Base-by-base conservation (phyloP, 352 stramenopile genomes). In the Thalassiosira livingstoniorum region DNA sequence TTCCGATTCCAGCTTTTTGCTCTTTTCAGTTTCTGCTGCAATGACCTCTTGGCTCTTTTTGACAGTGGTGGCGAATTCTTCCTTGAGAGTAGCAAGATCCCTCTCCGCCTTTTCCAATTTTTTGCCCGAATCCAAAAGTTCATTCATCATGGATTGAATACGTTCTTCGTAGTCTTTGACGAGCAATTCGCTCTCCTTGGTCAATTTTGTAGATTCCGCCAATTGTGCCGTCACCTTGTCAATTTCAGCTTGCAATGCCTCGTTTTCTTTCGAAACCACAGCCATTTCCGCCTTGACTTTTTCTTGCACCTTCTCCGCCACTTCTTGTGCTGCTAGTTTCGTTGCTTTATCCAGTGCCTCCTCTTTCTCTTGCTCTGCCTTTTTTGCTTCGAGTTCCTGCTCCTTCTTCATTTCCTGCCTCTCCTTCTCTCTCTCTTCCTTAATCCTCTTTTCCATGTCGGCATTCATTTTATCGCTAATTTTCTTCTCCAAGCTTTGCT, bases 91-190 rank as follows among this genome's bases (percentile, higher is more conserved):
- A 2, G 47, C n/a, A 1, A 81, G 60, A 27, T 86, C 68, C 7
- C 75, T 57, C 63, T 81, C 72, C 2, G 43, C 45, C 2, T 39
- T 51, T 29, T 66, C 15, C 7, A 77, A 57, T 47, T 51, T 64
- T 0, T 74, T 72, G 0, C 51, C 70, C 0, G 75, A 82, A 65
- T 82, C 35, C 43, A 63, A 45, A 0, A 88, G 60, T 34, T 74
- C 39, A 45, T 62, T 72, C 39, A 73, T 54, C 35, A 85, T 82
- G 18, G 35, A 78, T 2, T 82, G 34, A 1, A 88, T 66, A 15
- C 53, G 35, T 11, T 73, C 58, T 55, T 88, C 64, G 31, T 85
- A 88, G 5, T 85, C 67, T 42, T 85, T 88, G n/a, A 83, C 42
- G 34, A 67, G 82, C 65, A 73, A 37, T 39, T 87, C 81, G 31